Percentiles rank a stretch among this genome's conserved stretches.
phyloP scores from a whole-genome alignment of 345 rosid species.

The Syzygium aqueum region DNA sequence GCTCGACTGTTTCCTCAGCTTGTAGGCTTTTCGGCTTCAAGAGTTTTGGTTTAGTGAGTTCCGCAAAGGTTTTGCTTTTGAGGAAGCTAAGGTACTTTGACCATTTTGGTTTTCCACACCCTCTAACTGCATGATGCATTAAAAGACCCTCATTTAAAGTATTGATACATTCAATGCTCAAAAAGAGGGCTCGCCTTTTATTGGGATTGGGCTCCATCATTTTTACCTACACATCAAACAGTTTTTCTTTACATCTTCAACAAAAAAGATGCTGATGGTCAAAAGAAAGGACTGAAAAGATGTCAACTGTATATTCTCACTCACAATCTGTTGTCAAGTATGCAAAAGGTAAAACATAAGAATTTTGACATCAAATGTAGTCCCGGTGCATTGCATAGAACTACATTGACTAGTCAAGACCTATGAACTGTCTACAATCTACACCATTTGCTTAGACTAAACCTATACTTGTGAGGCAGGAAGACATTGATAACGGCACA shows the following conservation, averaged over 20 bases:
- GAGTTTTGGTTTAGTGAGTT: constrained; percentile 65
- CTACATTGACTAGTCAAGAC: background rate
- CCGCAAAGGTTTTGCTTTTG: constrained; percentile 85
- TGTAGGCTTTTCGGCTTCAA: constrained; percentile 23
- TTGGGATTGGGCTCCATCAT: constrained; percentile 56
- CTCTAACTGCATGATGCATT: constrained; percentile 60
- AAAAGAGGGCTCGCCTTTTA: constrained; percentile 43
- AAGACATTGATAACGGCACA: background rate
- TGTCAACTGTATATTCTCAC: background rate
- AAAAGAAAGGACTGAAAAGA: background rate
- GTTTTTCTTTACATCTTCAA: background rate
- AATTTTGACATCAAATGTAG: background rate
- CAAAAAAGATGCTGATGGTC: background rate
- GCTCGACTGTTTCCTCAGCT: constrained; percentile 16
- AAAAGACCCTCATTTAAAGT: constrained; percentile 89
- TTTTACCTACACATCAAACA: constrained; percentile 38
- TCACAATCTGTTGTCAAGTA: background rate
- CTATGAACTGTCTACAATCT: background rate
- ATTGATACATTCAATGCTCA: constrained; percentile 79
- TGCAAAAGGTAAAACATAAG: background rate
- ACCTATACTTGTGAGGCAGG: background rate
- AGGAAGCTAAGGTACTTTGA: constrained; percentile 85
- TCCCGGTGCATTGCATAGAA: background rate
- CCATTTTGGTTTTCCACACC: constrained; percentile 84
- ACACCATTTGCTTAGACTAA: background rate